Evolutionary conservation across 306 rosid species (phyloP).

Genomic region (Vigna mungo): DNA sequence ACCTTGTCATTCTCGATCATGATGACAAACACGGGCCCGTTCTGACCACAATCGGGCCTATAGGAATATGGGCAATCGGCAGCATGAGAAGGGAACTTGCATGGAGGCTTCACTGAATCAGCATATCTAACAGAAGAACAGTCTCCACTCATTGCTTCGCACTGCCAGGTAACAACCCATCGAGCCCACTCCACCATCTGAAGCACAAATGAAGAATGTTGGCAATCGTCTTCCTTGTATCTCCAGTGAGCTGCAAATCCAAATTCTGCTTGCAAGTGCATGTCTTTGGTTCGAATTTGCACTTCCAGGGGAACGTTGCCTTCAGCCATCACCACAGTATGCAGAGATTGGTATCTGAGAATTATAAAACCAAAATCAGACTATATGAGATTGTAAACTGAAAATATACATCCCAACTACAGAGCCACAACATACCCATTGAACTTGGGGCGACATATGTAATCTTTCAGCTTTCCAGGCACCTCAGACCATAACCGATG

Average conservation of each 20-base stretch:
- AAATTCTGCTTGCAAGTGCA: conserved; percentile 97
- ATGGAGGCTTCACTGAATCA: conserved; percentile 72
- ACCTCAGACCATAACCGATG: conserved; percentile 83
- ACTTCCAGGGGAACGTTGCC: conserved; percentile 84
- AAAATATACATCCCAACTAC: conserved; percentile 4
- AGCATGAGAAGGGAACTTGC: conserved; percentile 90
- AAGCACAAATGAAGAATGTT: conserved; percentile 88
- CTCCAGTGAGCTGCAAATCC: conserved; percentile 99
- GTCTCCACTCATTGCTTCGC: conserved; percentile 87
- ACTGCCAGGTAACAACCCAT: conserved; percentile 99
- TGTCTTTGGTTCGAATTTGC: conserved; percentile 90
- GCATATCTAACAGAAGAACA: conserved; percentile 56
- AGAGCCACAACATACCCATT: conserved; percentile 72
- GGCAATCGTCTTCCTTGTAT: conserved; percentile 94
- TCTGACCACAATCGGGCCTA: conserved; percentile 66
- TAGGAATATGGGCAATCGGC: conserved; percentile 83
- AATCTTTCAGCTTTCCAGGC: conserved; percentile 90
- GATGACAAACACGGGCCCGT: conserved; percentile 90
- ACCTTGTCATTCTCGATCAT: conserved; percentile 95
- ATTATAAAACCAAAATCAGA: conserved; percentile 42
- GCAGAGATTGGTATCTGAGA: conserved; percentile 85
- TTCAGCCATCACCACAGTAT: conserved; percentile 90
- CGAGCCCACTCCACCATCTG: conserved; percentile 99
- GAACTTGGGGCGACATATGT: conserved; percentile 76
- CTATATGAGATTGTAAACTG: not conserved